Conservation (phyloP, 768 basidiomycete species). For the Xerocomus brunneocitrinus region DNA sequence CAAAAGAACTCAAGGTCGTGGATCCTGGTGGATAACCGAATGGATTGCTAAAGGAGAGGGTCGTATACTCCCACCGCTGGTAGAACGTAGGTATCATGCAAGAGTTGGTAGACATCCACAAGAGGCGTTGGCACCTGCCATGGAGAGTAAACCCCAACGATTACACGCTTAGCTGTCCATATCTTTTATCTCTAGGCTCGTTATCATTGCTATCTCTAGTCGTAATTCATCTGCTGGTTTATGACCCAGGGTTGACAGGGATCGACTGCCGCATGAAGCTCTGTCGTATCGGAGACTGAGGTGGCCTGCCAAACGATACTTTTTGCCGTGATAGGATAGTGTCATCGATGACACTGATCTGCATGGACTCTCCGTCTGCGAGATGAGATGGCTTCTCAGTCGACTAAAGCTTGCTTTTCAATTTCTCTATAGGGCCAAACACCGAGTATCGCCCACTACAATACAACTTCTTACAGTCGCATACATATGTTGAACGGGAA, state of each 20-base stretch:
- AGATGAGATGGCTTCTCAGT: not conserved
- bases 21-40: conserved; percentile 25
- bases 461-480: too few species aligned
- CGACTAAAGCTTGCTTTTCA: too few species aligned
- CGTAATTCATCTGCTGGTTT: not conserved
- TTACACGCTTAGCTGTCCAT: conserved; percentile 4
- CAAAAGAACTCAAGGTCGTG: conserved; percentile 27
- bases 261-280: not conserved
- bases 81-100: conserved; percentile 13
- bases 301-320: not conserved
- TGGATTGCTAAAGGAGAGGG: conserved; percentile 24
- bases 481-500: too few species aligned
- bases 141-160: not conserved
- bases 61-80: conserved; percentile 16
- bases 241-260: not conserved
- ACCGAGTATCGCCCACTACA: too few species aligned
- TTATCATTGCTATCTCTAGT: not conserved
- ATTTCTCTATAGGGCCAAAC: too few species aligned
- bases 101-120: conserved; percentile 2
- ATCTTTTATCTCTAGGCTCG: conserved; percentile 3
- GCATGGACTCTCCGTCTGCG: not conserved
- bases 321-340: not conserved
- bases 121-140: conserved; percentile 1
- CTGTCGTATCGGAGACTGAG: conserved; percentile 4
- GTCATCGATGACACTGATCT: not conserved